Conservation (phyloP, 805 yeast species). For the Hanseniaspora hatyaiensis region DNA sequence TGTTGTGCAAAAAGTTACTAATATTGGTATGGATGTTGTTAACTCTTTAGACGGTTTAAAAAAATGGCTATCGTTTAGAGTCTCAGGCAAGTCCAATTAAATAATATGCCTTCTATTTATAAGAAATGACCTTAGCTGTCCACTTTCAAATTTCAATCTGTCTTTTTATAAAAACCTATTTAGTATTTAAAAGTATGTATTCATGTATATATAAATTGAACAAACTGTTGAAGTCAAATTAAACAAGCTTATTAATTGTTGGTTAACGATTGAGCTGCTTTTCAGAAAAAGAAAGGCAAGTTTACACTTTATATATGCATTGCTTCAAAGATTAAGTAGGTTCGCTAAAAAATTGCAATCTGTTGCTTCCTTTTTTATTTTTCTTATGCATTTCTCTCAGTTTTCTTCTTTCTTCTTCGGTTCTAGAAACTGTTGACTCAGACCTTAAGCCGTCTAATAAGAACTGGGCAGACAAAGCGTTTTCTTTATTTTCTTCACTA, state of each 20-base stretch:
- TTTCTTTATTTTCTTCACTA: slow-evolving; percentile 17
- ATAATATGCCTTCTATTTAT: too few species aligned
- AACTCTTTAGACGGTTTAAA: slow-evolving; percentile 57
- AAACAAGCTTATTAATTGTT: too few species aligned
- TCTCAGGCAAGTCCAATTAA: slow-evolving; percentile 14
- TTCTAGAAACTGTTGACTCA: slow-evolving; percentile 19
- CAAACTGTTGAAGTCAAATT: too few species aligned
- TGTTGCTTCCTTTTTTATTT: slow-evolving; percentile 16
- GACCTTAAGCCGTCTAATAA: slow-evolving; percentile 51
- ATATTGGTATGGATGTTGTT: slow-evolving; percentile 61
- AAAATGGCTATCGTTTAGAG: slow-evolving; percentile 17
- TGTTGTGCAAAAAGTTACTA: slow-evolving; percentile 65
- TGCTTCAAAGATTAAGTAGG: neutral
- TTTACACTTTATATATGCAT: neutral
- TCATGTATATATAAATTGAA: too few species aligned
- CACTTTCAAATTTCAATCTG: too few species aligned
- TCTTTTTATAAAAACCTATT: too few species aligned
- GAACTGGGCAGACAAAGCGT: slow-evolving; percentile 40
- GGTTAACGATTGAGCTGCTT: too few species aligned
- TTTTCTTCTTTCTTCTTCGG: slow-evolving; percentile 25
- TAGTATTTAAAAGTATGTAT: too few species aligned
- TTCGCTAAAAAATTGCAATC: slow-evolving; percentile 12
- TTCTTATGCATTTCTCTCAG: slow-evolving; percentile 25
- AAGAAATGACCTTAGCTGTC: too few species aligned
- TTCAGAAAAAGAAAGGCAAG: neutral